phyloP scores from a whole-genome alignment of 352 stramenopile genomes.

The Plasmopara viticola region DNA sequence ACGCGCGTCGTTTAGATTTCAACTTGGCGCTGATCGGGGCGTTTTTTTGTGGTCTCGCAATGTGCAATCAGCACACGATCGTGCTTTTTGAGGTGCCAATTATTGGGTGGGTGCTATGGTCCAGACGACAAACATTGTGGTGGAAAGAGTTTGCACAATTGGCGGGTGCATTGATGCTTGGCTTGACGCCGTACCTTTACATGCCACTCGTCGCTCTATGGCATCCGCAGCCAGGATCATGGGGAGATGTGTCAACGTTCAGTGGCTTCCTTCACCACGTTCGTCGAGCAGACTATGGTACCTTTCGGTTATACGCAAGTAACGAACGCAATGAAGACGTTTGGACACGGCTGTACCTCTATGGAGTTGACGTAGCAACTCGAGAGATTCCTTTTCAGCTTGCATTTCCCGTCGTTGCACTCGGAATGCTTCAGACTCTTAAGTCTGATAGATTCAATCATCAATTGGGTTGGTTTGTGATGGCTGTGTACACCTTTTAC shows the following conservation, averaged over 20 bases:
- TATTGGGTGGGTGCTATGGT: conserved; percentile 68
- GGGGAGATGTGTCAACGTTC: conserved; percentile 87
- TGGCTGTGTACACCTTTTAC: conserved; percentile 82
- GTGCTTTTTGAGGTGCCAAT: conserved; percentile 90
- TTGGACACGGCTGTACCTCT: conserved; percentile 59
- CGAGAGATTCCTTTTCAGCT: conserved; percentile 47
- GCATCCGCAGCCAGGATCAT: conserved; percentile 84
- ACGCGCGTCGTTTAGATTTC: conserved; percentile 23
- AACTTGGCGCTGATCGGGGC: conserved; percentile 51
- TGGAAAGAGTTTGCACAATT: conserved; percentile 37
- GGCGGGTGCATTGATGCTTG: conserved; percentile 54
- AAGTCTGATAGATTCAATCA: conserved; percentile 7
- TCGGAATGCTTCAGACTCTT: conserved; percentile 30
- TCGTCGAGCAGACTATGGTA: conserved; percentile 90
- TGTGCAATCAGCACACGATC: conserved; percentile 96
- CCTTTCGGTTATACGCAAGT: conserved; percentile 89
- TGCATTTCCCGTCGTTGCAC: conserved; percentile 26
- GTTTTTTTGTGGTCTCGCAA: conserved; percentile 86
- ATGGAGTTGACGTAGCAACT: conserved; percentile 57
- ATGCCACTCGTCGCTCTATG: conserved; percentile 67
- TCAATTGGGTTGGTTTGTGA: conserved; percentile 12
- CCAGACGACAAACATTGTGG: conserved; percentile 24
- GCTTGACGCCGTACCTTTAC: conserved; percentile 83
- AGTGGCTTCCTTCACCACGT: conserved; percentile 89
- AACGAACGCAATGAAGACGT: conserved; percentile 55